Evolutionary conservation across 257 asterid species (phyloP), one percentile per base, ranked within the genome.

Genomic region (Voacanga thouarsii): DNA sequence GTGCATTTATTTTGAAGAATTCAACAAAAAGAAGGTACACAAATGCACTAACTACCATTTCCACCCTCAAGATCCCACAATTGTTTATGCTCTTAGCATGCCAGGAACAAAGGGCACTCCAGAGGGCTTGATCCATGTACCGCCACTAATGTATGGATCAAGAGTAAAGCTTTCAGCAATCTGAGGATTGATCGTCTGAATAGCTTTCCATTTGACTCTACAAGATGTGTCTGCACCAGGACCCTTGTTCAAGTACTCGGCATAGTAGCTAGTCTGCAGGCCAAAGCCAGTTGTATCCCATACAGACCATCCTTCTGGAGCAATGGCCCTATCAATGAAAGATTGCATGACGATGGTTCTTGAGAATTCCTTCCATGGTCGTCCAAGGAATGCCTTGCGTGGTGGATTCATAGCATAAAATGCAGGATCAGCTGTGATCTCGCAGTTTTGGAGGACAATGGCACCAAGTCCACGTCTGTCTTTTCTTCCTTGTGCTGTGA

Each of bases 121-220:
- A 51, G 72, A 14, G 21, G 73, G 47, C 19, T 26, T 69, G 37
- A 82, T 44, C 80, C 85, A 84, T 0, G 59, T 2, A 26, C 30
- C 65, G 1, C 73, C 85, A 75, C 37, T 41, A 15, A 81, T 19
- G 43, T 74, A 82, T 16, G 51, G 3, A 7, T 68, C 82, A 41
- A 80, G 80, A 12, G 88, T 50, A 60, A 84, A 84, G 43, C 73
- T 73, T 10, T 75, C 70, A 51, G 80, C 84, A 39, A 67, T 16
- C 6, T 82, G 41, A 10, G 80, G 79, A 59, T 74, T 45, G 1
- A 84, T 67, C 15, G 73, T 61, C 72, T 80, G 11, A 55, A 80
- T 80, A 23, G 79, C 85, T 30, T 19, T 45, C 87, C 87, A 84
- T 43, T 11, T 57, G 3, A 81, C 85, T 53, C 87, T 75, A 0